Evolutionary conservation across 345 rosid genomes (phyloP).

Genomic region (Populus euphratica): DNA sequence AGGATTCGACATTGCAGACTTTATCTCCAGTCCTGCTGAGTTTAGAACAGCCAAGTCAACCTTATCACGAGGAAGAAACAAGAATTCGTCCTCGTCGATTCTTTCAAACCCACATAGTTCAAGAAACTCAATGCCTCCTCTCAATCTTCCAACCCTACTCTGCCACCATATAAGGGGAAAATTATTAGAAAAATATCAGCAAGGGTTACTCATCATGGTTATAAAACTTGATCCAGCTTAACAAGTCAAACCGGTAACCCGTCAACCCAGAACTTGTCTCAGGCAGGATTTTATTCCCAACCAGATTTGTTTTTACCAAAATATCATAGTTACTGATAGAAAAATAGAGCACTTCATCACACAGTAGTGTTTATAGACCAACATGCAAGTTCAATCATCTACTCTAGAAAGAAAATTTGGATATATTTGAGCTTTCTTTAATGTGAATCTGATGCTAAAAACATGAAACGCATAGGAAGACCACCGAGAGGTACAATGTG

Average conservation of each 20-base stretch:
- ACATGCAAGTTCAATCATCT: neutral
- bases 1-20: constrained; percentile 65
- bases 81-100: constrained; percentile 43
- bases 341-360: neutral
- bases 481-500: too few species aligned
- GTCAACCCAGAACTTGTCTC: too few species aligned
- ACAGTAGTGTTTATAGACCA: neutral
- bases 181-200: neutral
- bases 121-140: constrained; percentile 66
- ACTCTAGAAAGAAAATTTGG: neutral
- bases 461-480: too few species aligned
- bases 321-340: neutral
- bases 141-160: constrained; percentile 58
- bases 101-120: constrained; percentile 80
- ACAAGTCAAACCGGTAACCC: too few species aligned
- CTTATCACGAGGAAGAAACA: constrained; percentile 46
- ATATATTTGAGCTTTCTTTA: neutral
- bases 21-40: constrained; percentile 48
- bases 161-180: constrained; percentile 15
- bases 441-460: too few species aligned
- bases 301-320: too few species aligned
- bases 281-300: too few species aligned
- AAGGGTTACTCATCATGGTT: neutral
- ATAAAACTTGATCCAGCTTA: neutral
- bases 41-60: constrained; percentile 45